Conservation (phyloP, 2,329 filamentous ascomycete species). For the Sporothrix humicola region DNA sequence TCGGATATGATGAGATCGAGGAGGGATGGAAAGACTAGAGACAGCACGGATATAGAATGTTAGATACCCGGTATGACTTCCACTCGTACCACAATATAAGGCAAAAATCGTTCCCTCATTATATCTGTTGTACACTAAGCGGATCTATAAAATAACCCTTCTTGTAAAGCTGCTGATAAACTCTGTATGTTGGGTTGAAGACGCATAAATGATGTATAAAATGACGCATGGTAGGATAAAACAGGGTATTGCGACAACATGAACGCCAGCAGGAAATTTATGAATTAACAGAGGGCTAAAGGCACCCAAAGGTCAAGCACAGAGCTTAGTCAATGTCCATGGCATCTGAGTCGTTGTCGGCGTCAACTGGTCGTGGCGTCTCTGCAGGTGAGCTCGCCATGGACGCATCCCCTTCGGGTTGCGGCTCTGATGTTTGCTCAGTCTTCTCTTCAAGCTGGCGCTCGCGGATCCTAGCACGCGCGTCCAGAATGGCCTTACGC, state of each 20-base stretch:
- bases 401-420: slow-evolving; percentile 10
- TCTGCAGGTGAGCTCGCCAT: slow-evolving; percentile 29
- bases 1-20: slow-evolving; percentile 46
- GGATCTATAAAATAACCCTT: not conserved
- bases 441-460: slow-evolving; percentile 54
- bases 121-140: slow-evolving; percentile 11
- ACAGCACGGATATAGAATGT: not conserved
- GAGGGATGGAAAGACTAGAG: slow-evolving; percentile 42
- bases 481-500: slow-evolving; percentile 81
- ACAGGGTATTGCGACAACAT: slow-evolving; percentile 17
- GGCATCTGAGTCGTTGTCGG: slow-evolving; percentile 60
- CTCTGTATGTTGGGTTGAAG: not conserved
- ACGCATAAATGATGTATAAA: too few species aligned
- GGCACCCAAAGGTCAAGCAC: too few species aligned
- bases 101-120: not conserved
- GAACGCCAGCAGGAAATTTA: slow-evolving; percentile 35
- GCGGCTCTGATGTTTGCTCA: slow-evolving; percentile 28
- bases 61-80: not conserved
- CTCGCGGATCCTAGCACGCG: slow-evolving; percentile 70
- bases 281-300: not conserved
- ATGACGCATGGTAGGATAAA: not conserved
- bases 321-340: slow-evolving; percentile 66
- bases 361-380: slow-evolving; percentile 16
- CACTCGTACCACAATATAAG: not conserved
- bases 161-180: not conserved